Conservation (phyloP, 2,329 filamentous ascomycete genomes). For the Cercospora brassicicola region DNA sequence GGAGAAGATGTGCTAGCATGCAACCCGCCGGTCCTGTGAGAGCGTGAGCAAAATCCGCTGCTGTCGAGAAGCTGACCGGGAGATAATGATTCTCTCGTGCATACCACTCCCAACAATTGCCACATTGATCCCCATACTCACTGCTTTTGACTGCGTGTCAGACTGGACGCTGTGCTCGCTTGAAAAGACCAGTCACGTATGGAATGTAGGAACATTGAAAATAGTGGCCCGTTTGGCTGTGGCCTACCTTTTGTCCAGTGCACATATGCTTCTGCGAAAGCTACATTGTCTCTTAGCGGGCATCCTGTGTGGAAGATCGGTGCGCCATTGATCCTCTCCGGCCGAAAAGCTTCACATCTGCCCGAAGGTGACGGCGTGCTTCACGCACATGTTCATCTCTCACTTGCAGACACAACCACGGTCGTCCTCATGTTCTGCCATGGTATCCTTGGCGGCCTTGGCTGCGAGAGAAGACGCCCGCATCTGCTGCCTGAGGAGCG, state of each 20-base stretch:
- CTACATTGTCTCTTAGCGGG: not conserved
- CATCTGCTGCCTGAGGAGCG: not conserved
- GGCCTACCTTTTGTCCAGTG: not conserved
- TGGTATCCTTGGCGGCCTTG: not conserved
- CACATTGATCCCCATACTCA: conserved; percentile 20
- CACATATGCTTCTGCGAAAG: too few species aligned
- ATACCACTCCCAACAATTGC: conserved; percentile 33
- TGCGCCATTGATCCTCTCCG: not conserved
- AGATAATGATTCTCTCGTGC: not conserved
- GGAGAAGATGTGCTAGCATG: conserved; percentile 33
- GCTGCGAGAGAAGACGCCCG: not conserved
- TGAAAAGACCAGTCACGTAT: not conserved
- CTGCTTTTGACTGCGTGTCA: not conserved
- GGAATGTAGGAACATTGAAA: not conserved
- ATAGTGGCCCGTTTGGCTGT: not conserved
- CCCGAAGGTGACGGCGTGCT: not conserved
- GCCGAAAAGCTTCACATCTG: not conserved
- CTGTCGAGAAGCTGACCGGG: not conserved
- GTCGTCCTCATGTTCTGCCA: not conserved
- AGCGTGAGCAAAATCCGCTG: not conserved
- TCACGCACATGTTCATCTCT: not conserved
- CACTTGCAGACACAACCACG: not conserved
- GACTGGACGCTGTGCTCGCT: not conserved
- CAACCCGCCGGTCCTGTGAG: conserved; percentile 35
- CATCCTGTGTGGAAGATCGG: not conserved